Conservation (phyloP, 768 basidiomycete genomes). For the Agaricus blazei region DNA sequence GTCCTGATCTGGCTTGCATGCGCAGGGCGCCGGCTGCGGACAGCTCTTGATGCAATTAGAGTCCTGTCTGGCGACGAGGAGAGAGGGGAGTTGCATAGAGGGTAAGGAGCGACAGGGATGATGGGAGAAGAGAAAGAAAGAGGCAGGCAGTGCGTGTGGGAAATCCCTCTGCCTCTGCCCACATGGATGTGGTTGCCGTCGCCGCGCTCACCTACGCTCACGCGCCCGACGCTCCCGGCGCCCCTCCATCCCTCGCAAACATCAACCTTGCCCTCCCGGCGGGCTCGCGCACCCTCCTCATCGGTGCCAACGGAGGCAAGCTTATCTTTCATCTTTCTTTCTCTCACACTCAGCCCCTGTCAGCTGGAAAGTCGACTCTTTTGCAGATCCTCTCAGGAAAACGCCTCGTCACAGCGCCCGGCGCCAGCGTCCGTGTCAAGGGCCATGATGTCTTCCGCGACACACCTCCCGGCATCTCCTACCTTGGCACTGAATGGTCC, state of each 20-base stretch:
- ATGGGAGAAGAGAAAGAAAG: slow-evolving; percentile 4
- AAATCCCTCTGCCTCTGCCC: neutral
- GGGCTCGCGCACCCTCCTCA: slow-evolving; percentile 79
- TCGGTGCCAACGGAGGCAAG: slow-evolving; percentile 93
- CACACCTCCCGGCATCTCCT: slow-evolving; percentile 76
- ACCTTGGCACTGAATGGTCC: slow-evolving; percentile 92
- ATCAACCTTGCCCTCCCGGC: slow-evolving; percentile 61
- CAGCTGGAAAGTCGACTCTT: slow-evolving; percentile 94
- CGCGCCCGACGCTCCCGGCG: slow-evolving; percentile 24
- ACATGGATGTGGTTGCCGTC: slow-evolving; percentile 34
- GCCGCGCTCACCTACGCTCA: slow-evolving; percentile 57
- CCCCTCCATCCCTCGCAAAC: slow-evolving; percentile 52
- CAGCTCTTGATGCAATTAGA: slow-evolving; percentile 43
- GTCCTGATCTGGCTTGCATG: slow-evolving; percentile 46
- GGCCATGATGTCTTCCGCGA: slow-evolving; percentile 87
- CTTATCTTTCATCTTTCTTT: neutral
- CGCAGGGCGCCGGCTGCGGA: slow-evolving; percentile 45
- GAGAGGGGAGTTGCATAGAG: slow-evolving; percentile 20
- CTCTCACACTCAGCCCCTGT: slow-evolving; percentile 10
- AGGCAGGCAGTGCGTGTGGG: slow-evolving; percentile 8
- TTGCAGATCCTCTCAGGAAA: slow-evolving; percentile 94
- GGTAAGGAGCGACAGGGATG: slow-evolving; percentile 14
- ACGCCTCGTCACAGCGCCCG: slow-evolving; percentile 52
- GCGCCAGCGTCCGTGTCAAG: slow-evolving; percentile 64
- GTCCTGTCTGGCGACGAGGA: slow-evolving; percentile 33